Evolutionary conservation across 495 filamentous ascomycete genomes (phyloP).

Genomic region (Usnea hakonensis): DNA sequence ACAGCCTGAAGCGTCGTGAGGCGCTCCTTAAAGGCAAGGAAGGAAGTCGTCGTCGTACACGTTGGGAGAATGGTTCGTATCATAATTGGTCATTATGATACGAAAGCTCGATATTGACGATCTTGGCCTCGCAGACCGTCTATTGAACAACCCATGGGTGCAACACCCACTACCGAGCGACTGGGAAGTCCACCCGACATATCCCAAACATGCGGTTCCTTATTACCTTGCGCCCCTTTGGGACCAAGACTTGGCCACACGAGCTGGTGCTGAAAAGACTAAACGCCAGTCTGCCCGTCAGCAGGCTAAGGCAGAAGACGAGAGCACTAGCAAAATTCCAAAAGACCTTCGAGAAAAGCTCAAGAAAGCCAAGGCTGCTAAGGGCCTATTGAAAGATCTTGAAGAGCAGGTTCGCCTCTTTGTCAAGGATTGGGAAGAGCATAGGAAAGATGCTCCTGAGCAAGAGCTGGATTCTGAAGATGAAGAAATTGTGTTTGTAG

Average conservation of each 20-base stretch:
- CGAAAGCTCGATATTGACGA: conserved; percentile 16
- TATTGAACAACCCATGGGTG: conserved; percentile 78
- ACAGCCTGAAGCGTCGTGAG: conserved; percentile 63
- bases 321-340: conserved; percentile 37
- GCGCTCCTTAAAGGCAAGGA: conserved; percentile 83
- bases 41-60: conserved; percentile 75
- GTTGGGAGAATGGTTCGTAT: conserved; percentile 89
- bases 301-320: conserved; percentile 33
- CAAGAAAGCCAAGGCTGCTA: conserved; percentile 62
- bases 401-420: conserved; percentile 58
- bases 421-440: conserved; percentile 51
- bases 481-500: conserved; percentile 92
- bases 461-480: conserved; percentile 49
- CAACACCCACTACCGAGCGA: conserved; percentile 73
- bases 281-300: conserved; percentile 29
- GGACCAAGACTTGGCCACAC: conserved; percentile 58
- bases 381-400: conserved; percentile 56
- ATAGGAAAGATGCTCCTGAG: conserved; percentile 28
- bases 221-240: conserved; percentile 86
- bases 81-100: conserved; percentile 3
- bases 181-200: conserved; percentile 71
- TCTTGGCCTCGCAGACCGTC: conserved; percentile 52
- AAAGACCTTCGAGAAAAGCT: conserved; percentile 51
- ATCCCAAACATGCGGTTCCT: conserved; percentile 67
- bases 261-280: conserved; percentile 36